Base-by-base conservation (phyloP, 2,329 filamentous ascomycete species). In the Nannizziopsis barbatae region DNA sequence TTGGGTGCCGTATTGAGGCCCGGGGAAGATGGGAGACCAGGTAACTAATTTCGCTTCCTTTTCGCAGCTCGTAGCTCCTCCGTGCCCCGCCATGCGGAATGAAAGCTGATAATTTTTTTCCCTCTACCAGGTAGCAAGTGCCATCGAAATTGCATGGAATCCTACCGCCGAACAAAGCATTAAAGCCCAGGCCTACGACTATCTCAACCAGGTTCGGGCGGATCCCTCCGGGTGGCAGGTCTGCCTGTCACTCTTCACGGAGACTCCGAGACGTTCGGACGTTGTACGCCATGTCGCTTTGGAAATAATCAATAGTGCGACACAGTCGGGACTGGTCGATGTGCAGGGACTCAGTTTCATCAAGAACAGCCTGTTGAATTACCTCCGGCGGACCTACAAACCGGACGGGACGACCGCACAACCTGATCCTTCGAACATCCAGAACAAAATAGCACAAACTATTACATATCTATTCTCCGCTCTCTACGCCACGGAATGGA, bases 381-480 rank as follows among this genome's bases (percentile, higher is more conserved):
- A 96, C 66, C 76, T 92, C 52, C 79, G 79, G 55, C 78, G 83
- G 58, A 80, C 77, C 42, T 96, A 95, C 65, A 77, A 80, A 46
- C 71, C 75, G 35, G 67, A 69, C 11, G 12, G 62, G 17, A 71
- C 22, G 22, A 27, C 71, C 31, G 72, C 74, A 50, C 67, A 72
- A 45, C 69, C 81, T 54, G 92, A 98, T 63, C 79, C 82, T 7
- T 65, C 79, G 18, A 77, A 79, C 55, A 82, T 98, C 38, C 90
- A 96, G 69, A 98, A 96, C 71, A 98, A 98, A 70, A 79, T 98
- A 56, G 89, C 90, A 40, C 92, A 98, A 70, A 95, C 89, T 10
- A 72, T 98, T 58, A 98, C 92, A 8, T 92, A 87, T 61, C 80
- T 98, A 44, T 98, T 98, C 66, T 84, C 87, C 32, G 80, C 82